Evolutionary conservation across 2,329 filamentous ascomycete genomes (phyloP).

Genomic region (Scedosporium apiospermum): DNA sequence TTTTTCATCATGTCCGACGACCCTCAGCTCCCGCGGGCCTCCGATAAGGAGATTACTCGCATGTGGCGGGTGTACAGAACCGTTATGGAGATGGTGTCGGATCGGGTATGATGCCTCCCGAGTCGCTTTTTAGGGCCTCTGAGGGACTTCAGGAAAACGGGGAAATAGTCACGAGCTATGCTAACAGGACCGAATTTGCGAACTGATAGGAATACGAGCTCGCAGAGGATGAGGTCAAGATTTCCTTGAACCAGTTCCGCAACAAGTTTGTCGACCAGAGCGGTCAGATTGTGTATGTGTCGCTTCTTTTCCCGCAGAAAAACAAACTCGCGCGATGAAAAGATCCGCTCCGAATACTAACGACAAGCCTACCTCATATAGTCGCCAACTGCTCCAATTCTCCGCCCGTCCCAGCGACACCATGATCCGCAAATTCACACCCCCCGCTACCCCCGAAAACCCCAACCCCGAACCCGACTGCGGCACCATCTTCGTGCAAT

Average conservation of each 20-base stretch:
- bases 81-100: constrained; percentile 86
- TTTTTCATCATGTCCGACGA: constrained; percentile 30
- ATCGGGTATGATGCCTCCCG: constrained; percentile 59
- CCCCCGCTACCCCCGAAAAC: constrained; percentile 57
- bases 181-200: background rate
- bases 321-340: no score
- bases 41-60: constrained; percentile 44
- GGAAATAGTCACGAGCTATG: background rate
- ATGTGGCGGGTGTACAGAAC: constrained; percentile 94
- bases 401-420: constrained; percentile 72
- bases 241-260: constrained; percentile 76
- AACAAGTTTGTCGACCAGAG: constrained; percentile 60
- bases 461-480: constrained; percentile 64
- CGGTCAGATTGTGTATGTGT: constrained; percentile 64
- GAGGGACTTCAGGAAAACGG: background rate
- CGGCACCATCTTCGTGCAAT: constrained; percentile 89
- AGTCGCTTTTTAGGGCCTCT: background rate
- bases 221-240: constrained; percentile 77
- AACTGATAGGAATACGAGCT: constrained; percentile 76
- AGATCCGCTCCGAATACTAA: background rate
- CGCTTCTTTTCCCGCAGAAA: no score
- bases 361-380: constrained; percentile 24
- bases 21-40: constrained; percentile 26
- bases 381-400: constrained; percentile 77
- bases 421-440: constrained; percentile 80